A percentile compares a stretch with the other conserved stretches of the same genome.
Evolutionary conservation across 1,284 basidiomycete species (phyloP).

Genomic region (Moniliophthora roreri): DNA sequence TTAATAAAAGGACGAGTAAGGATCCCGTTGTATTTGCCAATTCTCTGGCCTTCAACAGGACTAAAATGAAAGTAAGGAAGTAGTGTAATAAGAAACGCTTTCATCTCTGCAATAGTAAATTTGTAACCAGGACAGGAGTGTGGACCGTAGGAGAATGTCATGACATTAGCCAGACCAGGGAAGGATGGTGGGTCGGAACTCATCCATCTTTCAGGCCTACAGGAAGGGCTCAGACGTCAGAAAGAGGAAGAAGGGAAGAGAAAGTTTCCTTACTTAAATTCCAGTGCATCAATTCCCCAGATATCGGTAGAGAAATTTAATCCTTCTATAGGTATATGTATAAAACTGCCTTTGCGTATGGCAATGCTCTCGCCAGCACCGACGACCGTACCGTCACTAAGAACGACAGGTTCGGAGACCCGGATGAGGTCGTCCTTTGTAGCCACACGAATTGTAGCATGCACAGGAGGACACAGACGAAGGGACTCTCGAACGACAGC

Average conservation of each 20-base stretch:
- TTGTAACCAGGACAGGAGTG: constrained; percentile 48
- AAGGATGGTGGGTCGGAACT: constrained; percentile 32
- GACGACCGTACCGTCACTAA: constrained; percentile 42
- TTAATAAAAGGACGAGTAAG: constrained; percentile 46
- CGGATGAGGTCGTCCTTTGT: constrained; percentile 50
- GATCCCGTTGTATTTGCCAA: constrained; percentile 46
- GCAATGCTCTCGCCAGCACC: constrained; percentile 31
- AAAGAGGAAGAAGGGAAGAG: not conserved
- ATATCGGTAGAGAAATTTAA: constrained; percentile 47
- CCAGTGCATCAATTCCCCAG: constrained; percentile 49
- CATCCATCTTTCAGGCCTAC: constrained; percentile 52
- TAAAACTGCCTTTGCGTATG: constrained; percentile 50
- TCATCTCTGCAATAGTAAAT: constrained; percentile 46
- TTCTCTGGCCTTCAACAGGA: constrained; percentile 36
- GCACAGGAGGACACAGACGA: constrained; percentile 49
- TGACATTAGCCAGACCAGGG: constrained; percentile 47
- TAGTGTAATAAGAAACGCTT: constrained; percentile 46
- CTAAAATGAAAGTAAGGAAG: constrained; percentile 43
- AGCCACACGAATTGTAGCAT: constrained; percentile 53
- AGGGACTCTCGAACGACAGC: constrained; percentile 54
- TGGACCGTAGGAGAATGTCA: constrained; percentile 55
- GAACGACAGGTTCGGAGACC: constrained; percentile 43
- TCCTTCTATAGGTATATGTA: constrained; percentile 58
- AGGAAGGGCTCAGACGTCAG: constrained; percentile 9
- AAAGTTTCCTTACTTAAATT: constrained; percentile 44